Percentiles rank a stretch among this genome's conserved stretches.
phyloP scores from a whole-genome alignment of 2,329 filamentous ascomycete genomes.

The Penicillium sp. region DNA sequence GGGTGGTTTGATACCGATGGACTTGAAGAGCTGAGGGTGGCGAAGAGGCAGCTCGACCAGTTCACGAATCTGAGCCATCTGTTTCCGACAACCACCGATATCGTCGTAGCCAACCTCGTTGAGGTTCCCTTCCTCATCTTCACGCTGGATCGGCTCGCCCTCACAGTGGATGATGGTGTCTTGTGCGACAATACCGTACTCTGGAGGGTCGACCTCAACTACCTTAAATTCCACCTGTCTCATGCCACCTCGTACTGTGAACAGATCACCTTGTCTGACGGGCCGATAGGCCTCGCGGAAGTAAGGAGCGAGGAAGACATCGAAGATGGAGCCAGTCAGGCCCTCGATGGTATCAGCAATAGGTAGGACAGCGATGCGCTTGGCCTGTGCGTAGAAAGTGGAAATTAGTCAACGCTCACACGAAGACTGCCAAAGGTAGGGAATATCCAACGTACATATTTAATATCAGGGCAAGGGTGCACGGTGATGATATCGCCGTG shows the following conservation, averaged over 20 bases:
- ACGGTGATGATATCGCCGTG: slow-evolving; percentile 97
- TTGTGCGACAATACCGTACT: slow-evolving; percentile 98
- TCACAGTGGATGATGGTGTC: slow-evolving; percentile 99
- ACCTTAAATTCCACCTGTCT: slow-evolving; percentile 99
- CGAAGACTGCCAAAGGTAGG: not conserved
- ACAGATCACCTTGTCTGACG: slow-evolving; percentile 93
- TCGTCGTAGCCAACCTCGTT: slow-evolving; percentile 99
- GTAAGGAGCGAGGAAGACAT: slow-evolving; percentile 98
- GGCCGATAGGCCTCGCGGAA: slow-evolving; percentile 99
- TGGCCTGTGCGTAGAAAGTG: slow-evolving; percentile 78
- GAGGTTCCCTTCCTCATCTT: slow-evolving; percentile 98
- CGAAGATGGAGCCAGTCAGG: slow-evolving; percentile 94
- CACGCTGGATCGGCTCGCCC: slow-evolving; percentile 92
- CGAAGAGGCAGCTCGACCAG: slow-evolving; percentile 95
- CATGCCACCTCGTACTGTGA: slow-evolving; percentile 97
- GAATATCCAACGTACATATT: slow-evolving; percentile 76
- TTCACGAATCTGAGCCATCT: slow-evolving; percentile 99
- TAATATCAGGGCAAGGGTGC: slow-evolving; percentile 97
- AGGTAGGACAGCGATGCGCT: slow-evolving; percentile 95
- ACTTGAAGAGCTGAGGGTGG: slow-evolving; percentile 99
- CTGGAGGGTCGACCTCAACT: slow-evolving; percentile 94
- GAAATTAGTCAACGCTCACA: not conserved
- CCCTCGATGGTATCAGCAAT: slow-evolving; percentile 98
- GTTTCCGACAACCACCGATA: slow-evolving; percentile 98
- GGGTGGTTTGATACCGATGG: slow-evolving; percentile 98